These are phyloP conservation scores for Suhomyces ambrosiae DNA, from an alignment of 1,139 yeast genomes.

Conservation along the genomic window DNA sequence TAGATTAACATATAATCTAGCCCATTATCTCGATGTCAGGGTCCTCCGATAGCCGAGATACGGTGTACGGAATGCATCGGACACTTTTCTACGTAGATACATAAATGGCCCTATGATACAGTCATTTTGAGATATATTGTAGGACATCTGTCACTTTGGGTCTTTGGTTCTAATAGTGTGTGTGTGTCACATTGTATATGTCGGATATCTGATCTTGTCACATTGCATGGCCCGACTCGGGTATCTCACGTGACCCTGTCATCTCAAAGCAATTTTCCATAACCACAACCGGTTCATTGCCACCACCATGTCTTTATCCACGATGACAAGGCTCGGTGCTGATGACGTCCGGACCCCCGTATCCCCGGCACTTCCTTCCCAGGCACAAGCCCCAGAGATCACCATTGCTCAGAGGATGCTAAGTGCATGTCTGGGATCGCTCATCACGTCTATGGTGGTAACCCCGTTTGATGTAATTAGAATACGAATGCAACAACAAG, in stretches of 20 bases:
- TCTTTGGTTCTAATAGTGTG: too few species aligned
- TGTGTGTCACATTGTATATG: too few species aligned
- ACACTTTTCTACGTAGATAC: too few species aligned
- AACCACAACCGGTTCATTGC: neutral
- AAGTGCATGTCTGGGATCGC: constrained; percentile 89
- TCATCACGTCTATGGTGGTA: constrained; percentile 81
- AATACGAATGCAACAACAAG: constrained; percentile 89
- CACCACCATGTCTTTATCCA: constrained; percentile 5
- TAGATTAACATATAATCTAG: too few species aligned
- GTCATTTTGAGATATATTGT: too few species aligned
- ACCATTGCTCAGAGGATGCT: constrained; percentile 70
- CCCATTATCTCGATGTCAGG: too few species aligned
- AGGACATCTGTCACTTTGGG: too few species aligned
- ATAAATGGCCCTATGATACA: too few species aligned
- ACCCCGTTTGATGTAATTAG: constrained; percentile 96
- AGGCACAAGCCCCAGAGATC: constrained; percentile 27
- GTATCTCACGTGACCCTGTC: neutral
- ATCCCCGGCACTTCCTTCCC: neutral
- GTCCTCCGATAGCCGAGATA: too few species aligned
- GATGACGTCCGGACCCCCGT: constrained; percentile 1
- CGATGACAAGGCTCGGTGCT: constrained; percentile 3
- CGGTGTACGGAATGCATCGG: too few species aligned
- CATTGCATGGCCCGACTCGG: constrained; percentile 12
- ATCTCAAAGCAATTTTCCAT: neutral
- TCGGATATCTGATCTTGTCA: too few species aligned